Evolutionary conservation across 176 grass and related monocot species (phyloP), one percentile per base, ranked within the genome.

Genomic region (Lolium perenne): DNA sequence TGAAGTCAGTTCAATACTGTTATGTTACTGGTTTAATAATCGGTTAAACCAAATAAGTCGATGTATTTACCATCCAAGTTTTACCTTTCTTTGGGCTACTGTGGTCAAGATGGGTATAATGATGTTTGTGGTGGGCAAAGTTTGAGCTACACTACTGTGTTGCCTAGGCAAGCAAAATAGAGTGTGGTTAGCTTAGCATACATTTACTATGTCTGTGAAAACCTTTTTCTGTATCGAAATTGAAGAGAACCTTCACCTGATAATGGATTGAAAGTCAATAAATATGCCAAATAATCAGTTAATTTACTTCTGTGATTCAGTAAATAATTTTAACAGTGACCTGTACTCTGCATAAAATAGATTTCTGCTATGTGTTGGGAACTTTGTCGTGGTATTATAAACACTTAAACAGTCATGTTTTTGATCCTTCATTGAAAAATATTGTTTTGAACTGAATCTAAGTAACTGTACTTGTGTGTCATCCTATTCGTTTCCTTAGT

Each of bases 301-400:
- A 54, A 38, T 46, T 71, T 26, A 21, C 47, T 82, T 26, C 16
- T 68, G 6, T 7, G 50, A 21, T 32, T 80, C 45, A 54, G 0
- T 67, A 21, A 50, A 16, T 45, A 41, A 41, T 58, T 6, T 63
- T 61, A 41, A 41, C 73, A 55, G 4, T 51, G 26, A 51, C 21
- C 4, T 62, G 15, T 81, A 14, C n/a, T 80, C 35, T 81, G 43
- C 29, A 61, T 74, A 63, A 80, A 71, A 14, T 62, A 49, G 11
- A 61, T 48, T 84, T 25, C 10, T 80, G 18, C 18, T n/a, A 12
- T 80, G 35, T 47, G 23, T 8, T 40, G 57, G 60, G 18, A 53
- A 49, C 20, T 14, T 54, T 54, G 61, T 49, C 57, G 64, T 85
- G 40, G 6, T n/a, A 79, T 17, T 86, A 69, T 41, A 69, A 69